These are phyloP conservation scores for Russula griseocarnosa DNA, from an alignment of 768 basidiomycete genomes.

Conservation along the genomic window DNA sequence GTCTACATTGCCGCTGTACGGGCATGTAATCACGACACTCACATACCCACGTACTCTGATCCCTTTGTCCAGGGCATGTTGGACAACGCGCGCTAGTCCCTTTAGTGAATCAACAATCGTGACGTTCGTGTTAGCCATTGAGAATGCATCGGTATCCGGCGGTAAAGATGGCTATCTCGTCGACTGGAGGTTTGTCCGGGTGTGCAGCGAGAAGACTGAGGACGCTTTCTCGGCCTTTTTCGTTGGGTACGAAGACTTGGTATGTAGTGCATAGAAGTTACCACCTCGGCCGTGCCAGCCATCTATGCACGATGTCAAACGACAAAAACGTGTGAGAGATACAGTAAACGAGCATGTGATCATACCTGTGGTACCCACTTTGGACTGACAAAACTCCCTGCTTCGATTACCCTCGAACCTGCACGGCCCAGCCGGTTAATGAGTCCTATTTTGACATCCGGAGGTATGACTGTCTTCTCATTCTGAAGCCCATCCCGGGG, in stretches of 20 bases:
- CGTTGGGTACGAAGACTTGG: slow-evolving; percentile 79
- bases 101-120: slow-evolving; percentile 66
- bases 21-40: slow-evolving; percentile 78
- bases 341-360: slow-evolving; percentile 2
- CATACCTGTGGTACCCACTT: slow-evolving; percentile 90
- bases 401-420: slow-evolving; percentile 62
- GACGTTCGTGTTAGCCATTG: slow-evolving; percentile 78
- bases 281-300: slow-evolving; percentile 78
- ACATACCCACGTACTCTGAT: slow-evolving; percentile 81
- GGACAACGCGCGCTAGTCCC: slow-evolving; percentile 57
- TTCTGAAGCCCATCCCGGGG: slow-evolving; percentile 93
- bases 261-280: slow-evolving; percentile 62
- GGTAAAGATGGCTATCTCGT: slow-evolving; percentile 85
- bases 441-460: slow-evolving; percentile 72
- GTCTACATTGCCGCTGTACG: slow-evolving; percentile 78
- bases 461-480: slow-evolving; percentile 68
- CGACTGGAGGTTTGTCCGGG: slow-evolving; percentile 49
- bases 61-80: slow-evolving; percentile 53
- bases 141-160: slow-evolving; percentile 86
- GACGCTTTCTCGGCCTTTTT: slow-evolving; percentile 69
- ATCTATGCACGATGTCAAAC: slow-evolving; percentile 49
- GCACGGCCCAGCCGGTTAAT: slow-evolving; percentile 68
- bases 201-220: slow-evolving; percentile 48
- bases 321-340: not conserved
- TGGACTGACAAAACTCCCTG: slow-evolving; percentile 86